Evolutionary conservation across 805 yeast species (phyloP), one percentile per base, ranked within the genome.

Genomic region (Teunomyces kruisii): DNA sequence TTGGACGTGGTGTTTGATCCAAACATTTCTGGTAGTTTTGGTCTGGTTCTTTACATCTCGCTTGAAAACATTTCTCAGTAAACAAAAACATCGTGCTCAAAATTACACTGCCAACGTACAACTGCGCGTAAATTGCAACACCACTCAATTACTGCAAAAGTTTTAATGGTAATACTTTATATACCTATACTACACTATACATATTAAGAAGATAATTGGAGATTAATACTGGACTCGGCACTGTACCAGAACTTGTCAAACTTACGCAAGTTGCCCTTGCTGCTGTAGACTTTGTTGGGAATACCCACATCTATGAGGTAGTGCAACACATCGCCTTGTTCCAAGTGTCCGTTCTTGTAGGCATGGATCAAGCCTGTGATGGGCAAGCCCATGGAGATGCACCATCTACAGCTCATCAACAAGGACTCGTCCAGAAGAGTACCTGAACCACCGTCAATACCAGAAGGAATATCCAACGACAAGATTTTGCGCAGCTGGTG

Each of bases 391-490:
- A 83, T 66, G 29, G 91, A 83, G 3, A 84, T 76, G 30, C 88
- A 75, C 67, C 83, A 81, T 47, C 75, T 76, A 45, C 86, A 68
- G 9, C 69, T 63, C 8, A 84, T 57, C 5, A 66, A 60, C 9
- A 68, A 52, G 22, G 61, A 51, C 6, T 57, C 53, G 39, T 59
- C 68, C 52, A 53, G 59, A 7, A 59, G 58, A 19, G 65, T 69
- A 6, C 96, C 97, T 0, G 95, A 80, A 4, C 94, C 88, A 6
- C 90, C 84, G 57, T 88, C 96, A 32, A 85, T 69, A 4, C 96
- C 96, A 1, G 90, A 78, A 4, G 96, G 91, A 22, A 87, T 78
- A 57, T 89, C 96, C 22, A 90, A 59, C 0, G 96, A 86, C 67
- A 87, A 56, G 8, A 77, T 67, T 31, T 76, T 74, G 5, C 75